Evolutionary conservation across 495 filamentous ascomycete genomes (phyloP), one percentile per base, ranked within the genome.

Genomic region (Rhizodiscina lignyota): DNA sequence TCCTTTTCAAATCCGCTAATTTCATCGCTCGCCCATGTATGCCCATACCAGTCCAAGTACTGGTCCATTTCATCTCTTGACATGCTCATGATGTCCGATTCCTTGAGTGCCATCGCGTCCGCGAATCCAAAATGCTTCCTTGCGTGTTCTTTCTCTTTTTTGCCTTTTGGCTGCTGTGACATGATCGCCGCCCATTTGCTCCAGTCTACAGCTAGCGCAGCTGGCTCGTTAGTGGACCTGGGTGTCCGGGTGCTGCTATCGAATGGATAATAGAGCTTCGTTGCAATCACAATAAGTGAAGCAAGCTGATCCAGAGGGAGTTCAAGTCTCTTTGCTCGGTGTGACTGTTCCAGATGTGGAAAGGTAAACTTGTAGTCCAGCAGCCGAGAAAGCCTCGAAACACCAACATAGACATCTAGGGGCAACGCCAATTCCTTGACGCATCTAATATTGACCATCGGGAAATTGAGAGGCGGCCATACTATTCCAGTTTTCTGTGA

Each of bases 41-140:
- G 66, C 50, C 87, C 77, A 47, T 82, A 92, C 80, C 82, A 94
- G 52, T 86, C 73, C 63, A 97, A 62, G 40, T 92, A 92, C 33
- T 79, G 68, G 42, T 89, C 77, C 35, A 94, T 51, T 39, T 91
- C 70, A 6, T 60, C 49, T 13, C 64, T 62, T 1, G 58, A 65
- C 77, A 94, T 77, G 2, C 53, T 48, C 40, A 85, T 69, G 2
- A 83, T 63, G 34, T 91, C 78, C 1, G 61, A 54, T 16, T 87
- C 74, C 4, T 63, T 70, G 34, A 83, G 54, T 5, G 67, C 35
- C 26, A 47, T 37, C 3, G 53, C 34, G 10, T 53, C 43, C 21
- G 37, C 24, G 23, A 19, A 39, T 2, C 33, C 35, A 16, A 50
- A 31, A 4, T 13, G 24, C 8, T 27, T n/a, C n/a, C n/a, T 37